These are phyloP conservation scores for Fusarium metavorans DNA, from an alignment of 2,329 filamentous ascomycete species.

Conservation along the genomic window DNA sequence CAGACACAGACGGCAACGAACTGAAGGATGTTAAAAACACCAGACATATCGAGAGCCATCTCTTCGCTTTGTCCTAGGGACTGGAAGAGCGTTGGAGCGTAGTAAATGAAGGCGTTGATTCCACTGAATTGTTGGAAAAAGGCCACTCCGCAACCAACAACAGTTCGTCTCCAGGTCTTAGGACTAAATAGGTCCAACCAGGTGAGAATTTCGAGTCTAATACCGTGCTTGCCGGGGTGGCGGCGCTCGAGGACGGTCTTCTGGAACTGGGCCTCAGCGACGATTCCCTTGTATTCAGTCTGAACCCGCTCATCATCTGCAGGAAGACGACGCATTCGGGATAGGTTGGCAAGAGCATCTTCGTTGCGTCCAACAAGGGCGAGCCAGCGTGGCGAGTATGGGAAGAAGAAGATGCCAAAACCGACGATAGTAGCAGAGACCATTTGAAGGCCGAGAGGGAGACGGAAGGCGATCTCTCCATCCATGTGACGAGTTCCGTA, in stretches of 20 bases:
- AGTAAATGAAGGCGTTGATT: conserved; percentile 57
- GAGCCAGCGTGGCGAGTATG: conserved; percentile 76
- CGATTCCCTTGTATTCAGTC: conserved; percentile 70
- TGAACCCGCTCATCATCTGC: conserved; percentile 69
- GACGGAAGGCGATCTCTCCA: conserved; percentile 52
- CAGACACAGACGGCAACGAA: conserved; percentile 55
- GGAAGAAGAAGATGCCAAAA: conserved; percentile 69
- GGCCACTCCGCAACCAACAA: conserved; percentile 49
- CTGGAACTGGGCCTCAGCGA: conserved; percentile 66
- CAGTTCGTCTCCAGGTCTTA: conserved; percentile 65
- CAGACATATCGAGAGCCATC: conserved; percentile 55
- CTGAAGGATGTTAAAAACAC: conserved; percentile 56
- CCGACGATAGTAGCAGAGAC: conserved; percentile 65
- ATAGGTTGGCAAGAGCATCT: conserved; percentile 68
- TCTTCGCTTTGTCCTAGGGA: conserved; percentile 51
- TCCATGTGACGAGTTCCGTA: conserved; percentile 17
- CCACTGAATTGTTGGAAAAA: conserved; percentile 71
- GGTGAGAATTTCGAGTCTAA: conserved; percentile 53
- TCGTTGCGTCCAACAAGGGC: conserved; percentile 75
- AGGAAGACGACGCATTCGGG: conserved; percentile 67
- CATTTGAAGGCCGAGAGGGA: conserved; percentile 54
- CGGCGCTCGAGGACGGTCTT: conserved; percentile 50
- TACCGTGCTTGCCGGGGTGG: conserved; percentile 8
- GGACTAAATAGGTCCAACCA: conserved; percentile 63
- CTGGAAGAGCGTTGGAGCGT: conserved; percentile 57